Evolutionary conservation across 768 basidiomycete species (phyloP).

Genomic region (Serendipita indica): DNA sequence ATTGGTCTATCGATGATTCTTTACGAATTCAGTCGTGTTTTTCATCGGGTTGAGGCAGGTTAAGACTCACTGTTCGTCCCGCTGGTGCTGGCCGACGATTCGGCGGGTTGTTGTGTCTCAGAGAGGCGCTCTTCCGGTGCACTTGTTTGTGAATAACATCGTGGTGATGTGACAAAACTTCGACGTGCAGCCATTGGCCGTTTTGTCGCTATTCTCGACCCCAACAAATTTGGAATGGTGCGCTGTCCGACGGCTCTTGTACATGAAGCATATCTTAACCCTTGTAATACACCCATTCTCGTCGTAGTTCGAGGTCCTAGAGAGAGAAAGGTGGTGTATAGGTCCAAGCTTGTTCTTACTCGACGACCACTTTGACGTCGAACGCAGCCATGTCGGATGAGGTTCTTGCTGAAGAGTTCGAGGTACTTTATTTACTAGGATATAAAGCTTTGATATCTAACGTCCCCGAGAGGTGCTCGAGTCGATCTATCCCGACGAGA

Average conservation of each 20-base stretch:
- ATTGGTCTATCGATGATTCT: no score
- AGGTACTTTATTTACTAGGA: constrained; percentile 35
- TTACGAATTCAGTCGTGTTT: no score
- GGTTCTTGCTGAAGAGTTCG: constrained; percentile 73
- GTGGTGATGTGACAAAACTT: no score
- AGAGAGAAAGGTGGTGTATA: background rate
- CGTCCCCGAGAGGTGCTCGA: constrained; percentile 56
- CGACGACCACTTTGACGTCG: background rate
- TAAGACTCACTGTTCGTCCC: no score
- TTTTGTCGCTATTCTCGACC: background rate
- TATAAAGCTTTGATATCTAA: constrained; percentile 10
- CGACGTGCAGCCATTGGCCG: no score
- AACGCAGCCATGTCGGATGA: constrained; percentile 21
- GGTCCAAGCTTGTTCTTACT: background rate
- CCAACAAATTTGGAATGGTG: no score
- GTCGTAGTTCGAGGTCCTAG: background rate
- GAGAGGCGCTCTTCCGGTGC: no score
- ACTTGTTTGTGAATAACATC: no score
- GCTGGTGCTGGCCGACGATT: no score
- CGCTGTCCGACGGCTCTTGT: no score
- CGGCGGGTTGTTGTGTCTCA: no score
- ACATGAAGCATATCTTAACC: background rate
- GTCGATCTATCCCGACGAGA: constrained; percentile 89
- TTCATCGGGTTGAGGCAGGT: no score
- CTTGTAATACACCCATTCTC: background rate